Percentiles rank a stretch among this genome's conserved stretches.
Conservation (phyloP, 306 rosid genomes). For the Citrullus mucosospermus region DNA sequence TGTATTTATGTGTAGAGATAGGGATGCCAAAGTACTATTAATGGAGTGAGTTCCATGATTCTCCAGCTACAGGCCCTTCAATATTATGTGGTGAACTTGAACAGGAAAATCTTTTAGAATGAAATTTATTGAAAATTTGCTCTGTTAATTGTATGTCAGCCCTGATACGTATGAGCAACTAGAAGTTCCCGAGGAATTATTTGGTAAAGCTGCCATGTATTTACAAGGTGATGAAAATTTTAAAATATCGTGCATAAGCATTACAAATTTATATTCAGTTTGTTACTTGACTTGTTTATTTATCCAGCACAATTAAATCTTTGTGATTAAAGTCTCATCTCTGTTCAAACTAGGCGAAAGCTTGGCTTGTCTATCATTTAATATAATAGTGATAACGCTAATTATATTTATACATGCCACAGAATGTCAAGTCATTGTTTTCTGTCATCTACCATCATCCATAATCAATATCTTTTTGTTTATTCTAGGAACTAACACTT, state of each 20-base stretch:
- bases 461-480: not conserved
- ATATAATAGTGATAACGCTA: not conserved
- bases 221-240: not conserved
- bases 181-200: constrained; percentile 66
- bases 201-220: constrained; percentile 25
- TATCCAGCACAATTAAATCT: not conserved
- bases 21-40: constrained; percentile 61
- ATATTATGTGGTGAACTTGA: not conserved
- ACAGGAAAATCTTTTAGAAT: not conserved
- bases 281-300: not conserved
- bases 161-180: constrained; percentile 67
- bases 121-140: constrained; percentile 8
- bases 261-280: not conserved
- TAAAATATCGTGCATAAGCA: not conserved
- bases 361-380: not conserved
- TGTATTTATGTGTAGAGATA: constrained; percentile 80
- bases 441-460: not conserved
- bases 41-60: constrained; percentile 66
- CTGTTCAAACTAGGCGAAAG: not conserved
- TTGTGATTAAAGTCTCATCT: not conserved
- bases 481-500: constrained; percentile 3
- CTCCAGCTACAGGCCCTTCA: not conserved
- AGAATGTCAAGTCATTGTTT: not conserved
- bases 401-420: not conserved
- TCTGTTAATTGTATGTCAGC: constrained; percentile 33